Evolutionary conservation across 1,284 basidiomycete genomes (phyloP).

Genomic region (Melanopsichium pennsylvanicum): DNA sequence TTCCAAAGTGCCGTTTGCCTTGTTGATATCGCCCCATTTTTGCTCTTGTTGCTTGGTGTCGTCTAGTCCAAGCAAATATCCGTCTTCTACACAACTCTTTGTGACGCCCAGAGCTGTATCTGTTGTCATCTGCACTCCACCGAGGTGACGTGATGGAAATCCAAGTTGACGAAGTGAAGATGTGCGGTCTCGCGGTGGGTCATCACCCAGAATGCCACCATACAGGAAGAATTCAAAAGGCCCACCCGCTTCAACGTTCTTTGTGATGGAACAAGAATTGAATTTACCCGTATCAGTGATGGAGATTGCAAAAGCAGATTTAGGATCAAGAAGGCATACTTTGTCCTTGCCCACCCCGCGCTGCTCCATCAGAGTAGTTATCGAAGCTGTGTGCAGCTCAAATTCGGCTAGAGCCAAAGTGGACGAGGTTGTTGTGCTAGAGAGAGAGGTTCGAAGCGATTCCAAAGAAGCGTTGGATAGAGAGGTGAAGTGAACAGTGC

Average conservation of each 20-base stretch:
- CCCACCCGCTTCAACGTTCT: slow-evolving; percentile 30
- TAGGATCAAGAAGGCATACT: slow-evolving; percentile 60
- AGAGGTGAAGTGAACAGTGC: slow-evolving; percentile 81
- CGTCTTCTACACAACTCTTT: slow-evolving; percentile 82
- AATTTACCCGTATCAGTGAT: slow-evolving; percentile 46
- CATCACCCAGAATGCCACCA: slow-evolving; percentile 75
- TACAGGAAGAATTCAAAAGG: slow-evolving; percentile 59
- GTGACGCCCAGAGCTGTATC: slow-evolving; percentile 95
- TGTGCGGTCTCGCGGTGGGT: slow-evolving; percentile 85
- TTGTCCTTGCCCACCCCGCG: slow-evolving; percentile 69
- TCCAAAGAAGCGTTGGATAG: slow-evolving; percentile 76
- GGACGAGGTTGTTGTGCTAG: no score
- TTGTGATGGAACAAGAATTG: slow-evolving; percentile 35
- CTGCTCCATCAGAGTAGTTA: slow-evolving; percentile 74
- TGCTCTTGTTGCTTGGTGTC: slow-evolving; percentile 30
- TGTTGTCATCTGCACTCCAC: slow-evolving; percentile 89
- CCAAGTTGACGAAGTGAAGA: slow-evolving; percentile 83
- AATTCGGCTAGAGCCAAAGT: slow-evolving; percentile 63
- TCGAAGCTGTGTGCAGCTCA: slow-evolving; percentile 72
- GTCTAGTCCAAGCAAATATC: slow-evolving; percentile 10
- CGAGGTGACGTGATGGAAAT: slow-evolving; percentile 73
- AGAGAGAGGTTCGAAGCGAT: slow-evolving; percentile 69
- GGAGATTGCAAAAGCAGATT: slow-evolving; percentile 47
- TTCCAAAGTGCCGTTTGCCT: slow-evolving; percentile 16
- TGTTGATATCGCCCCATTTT: slow-evolving; percentile 9